A percentile compares a stretch with the other conserved stretches of the same genome.
phyloP scores from a whole-genome alignment of 2,329 filamentous ascomycete species.

The Alternaria arbusti region DNA sequence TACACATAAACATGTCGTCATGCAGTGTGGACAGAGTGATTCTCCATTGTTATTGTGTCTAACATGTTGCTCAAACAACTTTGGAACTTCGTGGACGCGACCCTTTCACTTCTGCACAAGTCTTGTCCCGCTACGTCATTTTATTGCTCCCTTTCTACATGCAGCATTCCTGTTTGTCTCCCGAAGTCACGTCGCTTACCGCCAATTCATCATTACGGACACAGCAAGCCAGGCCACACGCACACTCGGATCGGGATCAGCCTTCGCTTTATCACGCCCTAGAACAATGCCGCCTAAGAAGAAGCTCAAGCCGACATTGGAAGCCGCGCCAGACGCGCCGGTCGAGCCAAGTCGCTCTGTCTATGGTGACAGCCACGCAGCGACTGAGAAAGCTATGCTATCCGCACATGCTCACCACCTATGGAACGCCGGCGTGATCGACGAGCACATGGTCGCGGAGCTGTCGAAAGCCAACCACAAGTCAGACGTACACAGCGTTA shows the following conservation, averaged over 20 bases:
- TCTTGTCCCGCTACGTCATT: not conserved
- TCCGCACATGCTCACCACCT: constrained; percentile 13
- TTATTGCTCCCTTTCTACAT: not conserved
- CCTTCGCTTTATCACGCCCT: not conserved
- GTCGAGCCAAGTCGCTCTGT: constrained; percentile 8
- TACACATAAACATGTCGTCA: not conserved
- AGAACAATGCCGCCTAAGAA: not conserved
- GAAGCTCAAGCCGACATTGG: not conserved
- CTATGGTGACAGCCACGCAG: constrained; percentile 26
- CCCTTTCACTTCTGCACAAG: not conserved
- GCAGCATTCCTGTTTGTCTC: not conserved
- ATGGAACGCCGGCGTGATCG: constrained; percentile 9
- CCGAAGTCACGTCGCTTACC: not conserved
- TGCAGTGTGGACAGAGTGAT: not conserved
- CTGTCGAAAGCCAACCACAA: constrained; percentile 20
- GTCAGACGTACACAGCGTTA: constrained; percentile 9
- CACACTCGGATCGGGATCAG: not conserved
- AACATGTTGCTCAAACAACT: not conserved
- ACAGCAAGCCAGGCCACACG: not conserved
- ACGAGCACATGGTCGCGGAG: constrained; percentile 14
- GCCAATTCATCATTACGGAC: not conserved
- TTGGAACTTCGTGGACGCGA: not conserved
- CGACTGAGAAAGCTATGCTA: constrained; percentile 20
- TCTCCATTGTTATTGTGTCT: not conserved
- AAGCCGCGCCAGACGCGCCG: not conserved